Evolutionary conservation across 2,329 filamentous ascomycete genomes (phyloP).

Genomic region (Hypoxylon sp.): DNA sequence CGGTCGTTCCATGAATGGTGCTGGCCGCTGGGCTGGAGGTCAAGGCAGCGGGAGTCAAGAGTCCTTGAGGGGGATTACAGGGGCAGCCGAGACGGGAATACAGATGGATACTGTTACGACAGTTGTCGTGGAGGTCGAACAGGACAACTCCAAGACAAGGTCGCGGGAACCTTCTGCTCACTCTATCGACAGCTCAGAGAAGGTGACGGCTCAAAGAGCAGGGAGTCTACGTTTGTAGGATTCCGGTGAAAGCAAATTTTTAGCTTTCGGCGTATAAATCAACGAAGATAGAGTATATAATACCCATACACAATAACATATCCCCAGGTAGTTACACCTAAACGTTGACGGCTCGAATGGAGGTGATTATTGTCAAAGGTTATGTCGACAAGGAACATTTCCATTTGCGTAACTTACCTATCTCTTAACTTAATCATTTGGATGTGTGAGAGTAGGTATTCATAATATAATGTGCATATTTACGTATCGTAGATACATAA

Average conservation of each 20-base stretch:
- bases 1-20: constrained; percentile 20
- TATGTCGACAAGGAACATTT: too few species aligned
- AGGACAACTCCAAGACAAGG: constrained; percentile 29
- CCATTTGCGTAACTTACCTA: too few species aligned
- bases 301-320: not conserved
- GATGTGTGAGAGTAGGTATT: not conserved
- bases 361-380: too few species aligned
- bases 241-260: not conserved
- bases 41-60: constrained; percentile 47
- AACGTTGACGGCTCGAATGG: too few species aligned
- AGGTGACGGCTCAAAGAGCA: constrained; percentile 25
- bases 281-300: not conserved
- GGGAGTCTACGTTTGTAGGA: constrained; percentile 27
- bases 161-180: constrained; percentile 40
- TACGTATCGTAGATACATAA: not conserved
- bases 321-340: too few species aligned
- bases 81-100: constrained; percentile 45
- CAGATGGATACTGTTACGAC: constrained; percentile 54
- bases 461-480: not conserved
- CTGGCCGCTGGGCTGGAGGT: constrained; percentile 29
- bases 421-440: too few species aligned
- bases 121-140: constrained; percentile 50
- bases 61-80: constrained; percentile 43
- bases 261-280: not conserved
- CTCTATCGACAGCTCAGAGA: constrained; percentile 42